phyloP scores from a whole-genome alignment of 306 rosid species.

The peach (Prunus persica) region Prunus_persica_NCBIv2 NC_034009.1:30713001-30713500 shows the following conservation, averaged over 20 bases:
- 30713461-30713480: constrained; percentile 46
- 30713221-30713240: background rate
- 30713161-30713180: background rate
- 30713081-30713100: constrained; percentile 81
- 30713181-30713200: background rate
- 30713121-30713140: constrained; percentile 59
- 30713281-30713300: constrained; percentile 57
- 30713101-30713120: constrained; percentile 72
- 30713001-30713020: background rate
- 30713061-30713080: constrained; percentile 71
- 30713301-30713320: constrained; percentile 49
- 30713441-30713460: constrained; percentile 71
- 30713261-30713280: constrained; percentile 71
- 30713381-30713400: constrained; percentile 63
- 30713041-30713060: background rate
- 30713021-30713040: background rate
- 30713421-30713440: constrained; percentile 40
- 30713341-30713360: constrained; percentile 44
- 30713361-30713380: constrained; percentile 50
- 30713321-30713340: constrained; percentile 43
- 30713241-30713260: constrained; percentile 61
- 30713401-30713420: constrained; percentile 78
- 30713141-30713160: constrained; percentile 65
- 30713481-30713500: constrained; percentile 44
- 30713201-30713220: background rate